Evolutionary conservation across 768 basidiomycete species (phyloP).

Genomic region (Russula earlei): DNA sequence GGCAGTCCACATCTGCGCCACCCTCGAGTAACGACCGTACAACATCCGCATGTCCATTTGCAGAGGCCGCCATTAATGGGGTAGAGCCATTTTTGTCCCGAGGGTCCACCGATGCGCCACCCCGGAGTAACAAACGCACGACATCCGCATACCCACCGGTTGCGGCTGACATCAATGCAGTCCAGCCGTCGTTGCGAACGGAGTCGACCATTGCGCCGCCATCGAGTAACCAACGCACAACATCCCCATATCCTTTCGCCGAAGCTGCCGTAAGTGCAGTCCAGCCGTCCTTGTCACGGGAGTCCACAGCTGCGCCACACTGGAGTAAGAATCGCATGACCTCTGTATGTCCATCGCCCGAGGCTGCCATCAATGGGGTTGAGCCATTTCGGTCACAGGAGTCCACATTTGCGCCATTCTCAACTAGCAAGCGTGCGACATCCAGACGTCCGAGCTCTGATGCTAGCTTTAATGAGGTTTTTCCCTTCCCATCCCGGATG

Average conservation of each 20-base stretch:
- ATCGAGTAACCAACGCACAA: background rate
- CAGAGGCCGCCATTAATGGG: background rate
- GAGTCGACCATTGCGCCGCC: background rate
- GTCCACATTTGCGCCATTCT: background rate
- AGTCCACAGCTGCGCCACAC: too few species aligned
- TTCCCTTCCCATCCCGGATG: background rate
- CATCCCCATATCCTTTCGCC: background rate
- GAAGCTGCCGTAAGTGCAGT: background rate
- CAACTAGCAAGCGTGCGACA: too few species aligned
- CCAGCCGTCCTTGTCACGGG: too few species aligned
- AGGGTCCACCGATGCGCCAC: background rate
- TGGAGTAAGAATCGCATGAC: too few species aligned
- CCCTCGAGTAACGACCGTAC: background rate
- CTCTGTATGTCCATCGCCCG: too few species aligned
- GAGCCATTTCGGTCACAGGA: background rate
- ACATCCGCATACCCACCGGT: background rate
- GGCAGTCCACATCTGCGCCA: background rate
- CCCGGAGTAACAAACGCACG: background rate
- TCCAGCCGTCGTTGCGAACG: too few species aligned
- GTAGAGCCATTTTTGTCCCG: background rate
- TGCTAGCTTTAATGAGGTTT: background rate
- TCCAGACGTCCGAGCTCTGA: too few species aligned
- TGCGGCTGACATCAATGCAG: background rate
- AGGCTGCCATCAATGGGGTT: too few species aligned
- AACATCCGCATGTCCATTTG: background rate